phyloP scores from a whole-genome alignment of 352 stramenopile genomes.

The Pythium volutum region DNA sequence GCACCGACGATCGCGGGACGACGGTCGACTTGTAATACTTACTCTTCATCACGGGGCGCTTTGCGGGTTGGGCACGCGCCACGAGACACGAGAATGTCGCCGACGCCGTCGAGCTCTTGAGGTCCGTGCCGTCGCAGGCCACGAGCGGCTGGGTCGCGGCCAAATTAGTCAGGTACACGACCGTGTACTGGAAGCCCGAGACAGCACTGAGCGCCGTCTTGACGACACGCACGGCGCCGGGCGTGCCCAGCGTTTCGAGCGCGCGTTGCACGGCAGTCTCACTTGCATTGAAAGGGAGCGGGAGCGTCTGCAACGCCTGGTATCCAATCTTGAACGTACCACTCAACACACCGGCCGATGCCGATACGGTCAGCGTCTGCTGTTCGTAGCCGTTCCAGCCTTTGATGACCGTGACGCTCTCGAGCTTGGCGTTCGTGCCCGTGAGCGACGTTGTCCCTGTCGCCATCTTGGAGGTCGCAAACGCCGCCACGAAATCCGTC shows the following conservation, averaged over 20 bases:
- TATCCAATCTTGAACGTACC: conserved; percentile 89
- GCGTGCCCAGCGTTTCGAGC: conserved; percentile 42
- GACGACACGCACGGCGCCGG: conserved; percentile 55
- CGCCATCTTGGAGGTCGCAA: conserved; percentile 40
- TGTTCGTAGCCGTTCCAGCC: conserved; percentile 92
- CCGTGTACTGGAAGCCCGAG: conserved; percentile 52
- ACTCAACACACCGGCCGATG: conserved; percentile 57
- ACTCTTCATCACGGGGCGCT: conserved; percentile 79
- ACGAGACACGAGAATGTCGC: conserved; percentile 38
- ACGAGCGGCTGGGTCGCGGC: conserved; percentile 55
- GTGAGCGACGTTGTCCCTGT: conserved; percentile 42
- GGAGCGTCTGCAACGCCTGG: conserved; percentile 68
- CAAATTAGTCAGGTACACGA: conserved; percentile 63
- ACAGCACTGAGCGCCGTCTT: conserved; percentile 37
- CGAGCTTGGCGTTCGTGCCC: conserved; percentile 74
- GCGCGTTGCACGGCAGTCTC: conserved; percentile 43
- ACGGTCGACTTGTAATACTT: conserved; percentile 53
- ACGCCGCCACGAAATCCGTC: conserved; percentile 52
- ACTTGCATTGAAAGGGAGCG: conserved; percentile 70
- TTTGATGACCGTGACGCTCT: conserved; percentile 75
- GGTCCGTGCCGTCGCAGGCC: conserved; percentile 34
- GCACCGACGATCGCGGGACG: conserved; percentile 38
- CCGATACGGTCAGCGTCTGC: conserved; percentile 80
- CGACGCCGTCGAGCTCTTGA: conserved; percentile 42
- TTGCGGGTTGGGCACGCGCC: conserved; percentile 32